Conservation (phyloP, 805 yeast genomes). For the Saccharomycopsis oosterbeekiorum region DNA sequence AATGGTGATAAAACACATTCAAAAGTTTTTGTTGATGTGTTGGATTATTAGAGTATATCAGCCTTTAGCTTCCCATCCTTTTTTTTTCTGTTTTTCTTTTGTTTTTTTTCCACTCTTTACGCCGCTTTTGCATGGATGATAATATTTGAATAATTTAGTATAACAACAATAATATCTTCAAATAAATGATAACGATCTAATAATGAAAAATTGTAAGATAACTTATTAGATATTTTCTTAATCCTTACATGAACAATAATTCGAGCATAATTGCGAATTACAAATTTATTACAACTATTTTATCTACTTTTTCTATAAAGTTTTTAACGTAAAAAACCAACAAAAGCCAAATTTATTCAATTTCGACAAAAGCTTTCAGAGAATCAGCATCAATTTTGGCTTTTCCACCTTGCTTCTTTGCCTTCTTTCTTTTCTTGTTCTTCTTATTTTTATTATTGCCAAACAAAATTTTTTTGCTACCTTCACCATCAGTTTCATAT, state of each 20-base stretch:
- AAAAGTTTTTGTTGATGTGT: constrained; percentile 12
- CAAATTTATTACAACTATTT: not conserved
- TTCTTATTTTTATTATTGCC: constrained; percentile 31
- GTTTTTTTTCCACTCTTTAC: too few relatives aligned
- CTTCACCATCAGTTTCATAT: constrained; percentile 68
- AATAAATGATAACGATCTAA: not conserved
- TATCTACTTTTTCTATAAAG: not conserved
- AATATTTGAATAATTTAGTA: not conserved
- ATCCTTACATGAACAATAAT: too few relatives aligned
- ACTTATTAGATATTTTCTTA: not conserved
- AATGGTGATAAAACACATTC: constrained; percentile 5
- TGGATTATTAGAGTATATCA: constrained; percentile 18
- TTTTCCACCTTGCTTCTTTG: constrained; percentile 19
- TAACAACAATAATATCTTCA: not conserved
- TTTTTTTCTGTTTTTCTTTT: too few relatives aligned
- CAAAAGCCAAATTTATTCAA: constrained; percentile 1
- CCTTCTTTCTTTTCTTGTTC: constrained; percentile 31
- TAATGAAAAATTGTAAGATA: not conserved
- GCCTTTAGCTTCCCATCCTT: too few relatives aligned
- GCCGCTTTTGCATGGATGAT: too few relatives aligned
- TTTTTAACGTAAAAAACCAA: not conserved
- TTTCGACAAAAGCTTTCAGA: constrained; percentile 9
- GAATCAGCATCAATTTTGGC: constrained; percentile 24
- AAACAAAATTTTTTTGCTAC: constrained; percentile 46
- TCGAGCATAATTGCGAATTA: too few relatives aligned